Evolutionary conservation across 176 grass and related monocot genomes (phyloP), one percentile per base, ranked within the genome.

Genomic region (Bromus sterilis): DNA sequence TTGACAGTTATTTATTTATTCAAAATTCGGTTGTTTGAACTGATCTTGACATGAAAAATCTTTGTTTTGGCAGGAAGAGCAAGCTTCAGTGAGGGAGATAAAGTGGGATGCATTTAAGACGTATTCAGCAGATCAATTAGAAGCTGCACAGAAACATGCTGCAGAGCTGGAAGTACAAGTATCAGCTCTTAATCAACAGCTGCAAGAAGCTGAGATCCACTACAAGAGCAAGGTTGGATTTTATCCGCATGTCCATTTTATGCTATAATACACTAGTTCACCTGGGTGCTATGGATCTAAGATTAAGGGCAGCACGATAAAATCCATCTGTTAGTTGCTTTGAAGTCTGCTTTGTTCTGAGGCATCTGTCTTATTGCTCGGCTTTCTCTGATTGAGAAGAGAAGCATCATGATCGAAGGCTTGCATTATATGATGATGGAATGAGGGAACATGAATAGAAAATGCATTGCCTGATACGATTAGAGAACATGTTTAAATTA

Each of bases 101-200:
- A 86, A 91, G 87, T 91, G 89, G 92, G 92, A 94, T 51, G 86
- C 88, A 18, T 91, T 51, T 87, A 91, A 78, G 76, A 94, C 86
- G 42, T 79, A 87, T 84, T 87, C 89, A 59, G 72, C 78, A 30
- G 88, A 83, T 68, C 79, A 86, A 48, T 24, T 90, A 41, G 88
- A 90, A 83, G 73, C 79, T 48, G 74, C 82, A 67, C 67, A 83
- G 56, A 75, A 83, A 74, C 66, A 20, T 43, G 69, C 82, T 83
- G 53, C 64, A 55, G 92, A 86, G 25, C 71, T 94, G 46, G 89
- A 91, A 75, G 53, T 81, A 56, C 83, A 89, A 78, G 73, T 94
- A 41, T 81, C 86, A 85, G 25, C 86, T 72, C 89, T 94, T 66
- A 86, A 91, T 67, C 86, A 86, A 35, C 60, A 89, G 62, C 66